Base-by-base conservation (phyloP, 2,329 filamentous ascomycete genomes). In the Penicillium sp. region DNA sequence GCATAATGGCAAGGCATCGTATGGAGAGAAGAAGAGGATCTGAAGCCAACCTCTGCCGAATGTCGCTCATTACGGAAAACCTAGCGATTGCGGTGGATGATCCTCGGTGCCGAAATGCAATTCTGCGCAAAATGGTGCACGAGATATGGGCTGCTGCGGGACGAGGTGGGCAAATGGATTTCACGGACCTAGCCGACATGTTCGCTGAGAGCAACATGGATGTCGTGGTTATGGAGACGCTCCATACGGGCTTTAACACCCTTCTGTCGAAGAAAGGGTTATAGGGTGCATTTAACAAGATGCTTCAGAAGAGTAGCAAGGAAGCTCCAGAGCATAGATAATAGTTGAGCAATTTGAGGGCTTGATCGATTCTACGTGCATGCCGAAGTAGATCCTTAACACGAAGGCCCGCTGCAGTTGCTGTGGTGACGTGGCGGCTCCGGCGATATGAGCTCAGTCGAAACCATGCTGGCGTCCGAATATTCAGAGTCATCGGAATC, bases 1-100 rank as follows among this genome's bases (percentile, higher is more conserved):
- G 18, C 47, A 24, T 58, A 54, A 46, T 46, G 35, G 35, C 32
- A 41, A 46, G 35, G 13, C 41, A 15, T 41, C 23, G 24, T 41
- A 15, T 15, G 13, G 39, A 27, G 39, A 41, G 39, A 41, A 27
- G 23, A 28, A 7, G 24, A 41, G 23, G 32, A n/a, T 39, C 42
- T 42, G 18, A 49, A 37, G 40, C 29, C 41, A 42, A 49, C 31
- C 37, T 48, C 10, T 49, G 49, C 42, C 52, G 52, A 15, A 29
- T 46, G 27, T 55, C 52, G 6, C 52, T 55, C 33, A 29, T 50
- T 27, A 47, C 52, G 24, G 49, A 41, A 41, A 41, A 41, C 23
- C 24, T 46, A 41, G 32, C n/a, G 15, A 46, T 46, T 32, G 44
- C 35, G 33, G 27, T 32, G 33, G 25, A 40, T 46, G 24, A 38